Evolutionary conservation across 1,139 yeast genomes (phyloP).

Genomic region (Geotrichum histeridarum): DNA sequence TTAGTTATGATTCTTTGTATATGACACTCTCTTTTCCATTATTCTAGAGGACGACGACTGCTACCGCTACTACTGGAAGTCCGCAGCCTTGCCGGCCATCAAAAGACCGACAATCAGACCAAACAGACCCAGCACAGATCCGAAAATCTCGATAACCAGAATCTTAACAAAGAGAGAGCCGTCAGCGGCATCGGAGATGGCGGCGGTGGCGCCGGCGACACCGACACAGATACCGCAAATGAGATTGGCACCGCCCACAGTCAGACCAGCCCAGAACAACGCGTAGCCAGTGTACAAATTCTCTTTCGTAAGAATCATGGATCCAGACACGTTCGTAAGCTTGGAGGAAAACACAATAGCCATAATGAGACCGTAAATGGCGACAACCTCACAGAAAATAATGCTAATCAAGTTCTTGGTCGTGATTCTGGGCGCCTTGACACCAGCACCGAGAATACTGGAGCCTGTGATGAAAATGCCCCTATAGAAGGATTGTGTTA

Average conservation of each 20-base stretch:
- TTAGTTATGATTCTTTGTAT: background rate
- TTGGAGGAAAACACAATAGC: slow-evolving; percentile 95
- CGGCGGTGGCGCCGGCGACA: slow-evolving; percentile 96
- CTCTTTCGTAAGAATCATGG: slow-evolving; percentile 64
- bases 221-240: slow-evolving; percentile 98
- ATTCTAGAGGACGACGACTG: too few relatives aligned
- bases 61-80: slow-evolving; percentile 41
- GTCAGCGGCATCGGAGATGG: slow-evolving; percentile 96
- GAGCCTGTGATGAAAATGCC: slow-evolving; percentile 97
- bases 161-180: slow-evolving; percentile 91
- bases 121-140: slow-evolving; percentile 89
- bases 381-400: slow-evolving; percentile 98
- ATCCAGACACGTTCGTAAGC: slow-evolving; percentile 63
- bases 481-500: slow-evolving; percentile 27
- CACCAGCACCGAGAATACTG: slow-evolving; percentile 95
- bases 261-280: slow-evolving; percentile 96
- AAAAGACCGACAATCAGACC: slow-evolving; percentile 86
- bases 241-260: slow-evolving; percentile 89
- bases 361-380: slow-evolving; percentile 96
- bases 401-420: slow-evolving; percentile 94
- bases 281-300: slow-evolving; percentile 89
- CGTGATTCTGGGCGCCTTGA: slow-evolving; percentile 92
- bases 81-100: slow-evolving; percentile 94
- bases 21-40: too few relatives aligned
- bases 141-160: slow-evolving; percentile 93